phyloP scores from a whole-genome alignment of 495 filamentous ascomycete genomes.

The Annulohypoxylon stygium region DNA sequence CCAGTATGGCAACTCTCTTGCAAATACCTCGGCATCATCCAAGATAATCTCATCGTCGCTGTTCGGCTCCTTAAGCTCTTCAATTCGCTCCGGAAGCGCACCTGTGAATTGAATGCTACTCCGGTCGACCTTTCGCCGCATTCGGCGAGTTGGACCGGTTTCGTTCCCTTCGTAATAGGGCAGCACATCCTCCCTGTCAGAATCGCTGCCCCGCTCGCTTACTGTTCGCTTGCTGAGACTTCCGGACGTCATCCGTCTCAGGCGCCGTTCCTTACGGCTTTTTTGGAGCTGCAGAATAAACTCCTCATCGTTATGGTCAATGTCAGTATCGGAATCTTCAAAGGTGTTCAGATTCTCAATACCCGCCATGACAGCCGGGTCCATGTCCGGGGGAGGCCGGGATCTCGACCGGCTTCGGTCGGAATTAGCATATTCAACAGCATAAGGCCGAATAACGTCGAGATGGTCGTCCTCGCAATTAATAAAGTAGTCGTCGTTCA shows the following conservation, averaged over 20 bases:
- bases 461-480: constrained; percentile 57
- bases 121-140: constrained; percentile 63
- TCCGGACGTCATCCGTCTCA: constrained; percentile 63
- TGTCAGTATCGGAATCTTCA: constrained; percentile 57
- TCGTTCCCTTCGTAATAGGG: constrained; percentile 58
- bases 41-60: constrained; percentile 63
- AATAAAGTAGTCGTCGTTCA: constrained; percentile 56
- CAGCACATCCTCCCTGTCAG: constrained; percentile 65
- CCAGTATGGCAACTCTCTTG: constrained; percentile 64
- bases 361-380: constrained; percentile 55
- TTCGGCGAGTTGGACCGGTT: constrained; percentile 59
- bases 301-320: constrained; percentile 58
- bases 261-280: constrained; percentile 56
- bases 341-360: constrained; percentile 59
- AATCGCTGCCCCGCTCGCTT: constrained; percentile 66
- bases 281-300: constrained; percentile 48
- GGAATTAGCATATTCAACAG: constrained; percentile 61
- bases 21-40: constrained; percentile 56
- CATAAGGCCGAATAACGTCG: constrained; percentile 56
- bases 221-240: constrained; percentile 67
- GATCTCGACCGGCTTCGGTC: constrained; percentile 59
- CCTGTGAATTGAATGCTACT: constrained; percentile 64
- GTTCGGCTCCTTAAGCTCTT: constrained; percentile 65
- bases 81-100: constrained; percentile 63
- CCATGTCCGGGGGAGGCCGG: constrained; percentile 54